These are phyloP conservation scores for Hebeloma cylindrosporum DNA, from an alignment of 768 basidiomycete genomes.

Conservation along the genomic window DNA sequence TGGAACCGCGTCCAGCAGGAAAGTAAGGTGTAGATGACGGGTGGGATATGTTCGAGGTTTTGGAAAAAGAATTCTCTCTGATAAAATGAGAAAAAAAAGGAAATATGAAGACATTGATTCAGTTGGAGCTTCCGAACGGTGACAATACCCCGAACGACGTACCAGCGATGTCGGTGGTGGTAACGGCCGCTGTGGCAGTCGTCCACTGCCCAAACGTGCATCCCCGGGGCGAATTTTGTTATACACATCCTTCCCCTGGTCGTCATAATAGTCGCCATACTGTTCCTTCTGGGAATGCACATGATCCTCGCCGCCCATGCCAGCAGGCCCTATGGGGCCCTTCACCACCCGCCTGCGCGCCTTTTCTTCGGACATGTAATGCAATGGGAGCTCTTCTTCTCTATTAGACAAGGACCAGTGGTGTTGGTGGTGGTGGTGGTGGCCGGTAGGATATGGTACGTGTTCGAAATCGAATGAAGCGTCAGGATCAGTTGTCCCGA, in stretches of 20 bases:
- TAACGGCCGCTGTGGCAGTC: constrained; percentile 54
- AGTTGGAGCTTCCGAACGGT: constrained; percentile 18
- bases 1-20: constrained; percentile 95
- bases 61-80: constrained; percentile 78
- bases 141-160: no score
- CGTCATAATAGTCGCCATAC: constrained; percentile 37
- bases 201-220: constrained; percentile 54
- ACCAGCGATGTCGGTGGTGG: constrained; percentile 70
- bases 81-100: constrained; percentile 7
- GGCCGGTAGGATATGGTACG: constrained; percentile 52
- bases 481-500: constrained; percentile 57
- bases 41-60: constrained; percentile 76
- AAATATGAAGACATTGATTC: not conserved
- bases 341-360: constrained; percentile 52
- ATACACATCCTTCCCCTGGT: constrained; percentile 53
- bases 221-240: constrained; percentile 43
- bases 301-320: constrained; percentile 16
- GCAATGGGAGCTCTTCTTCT: constrained; percentile 49
- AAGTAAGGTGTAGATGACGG: constrained; percentile 86
- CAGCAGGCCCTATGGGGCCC: constrained; percentile 19
- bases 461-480: constrained; percentile 74
- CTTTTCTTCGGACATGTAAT: constrained; percentile 65
- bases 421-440: constrained; percentile 25
- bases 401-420: constrained; percentile 25
- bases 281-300: constrained; percentile 27